Conservation (phyloP, 2,329 filamentous ascomycete species). For the Apiospora pterosperma region DNA sequence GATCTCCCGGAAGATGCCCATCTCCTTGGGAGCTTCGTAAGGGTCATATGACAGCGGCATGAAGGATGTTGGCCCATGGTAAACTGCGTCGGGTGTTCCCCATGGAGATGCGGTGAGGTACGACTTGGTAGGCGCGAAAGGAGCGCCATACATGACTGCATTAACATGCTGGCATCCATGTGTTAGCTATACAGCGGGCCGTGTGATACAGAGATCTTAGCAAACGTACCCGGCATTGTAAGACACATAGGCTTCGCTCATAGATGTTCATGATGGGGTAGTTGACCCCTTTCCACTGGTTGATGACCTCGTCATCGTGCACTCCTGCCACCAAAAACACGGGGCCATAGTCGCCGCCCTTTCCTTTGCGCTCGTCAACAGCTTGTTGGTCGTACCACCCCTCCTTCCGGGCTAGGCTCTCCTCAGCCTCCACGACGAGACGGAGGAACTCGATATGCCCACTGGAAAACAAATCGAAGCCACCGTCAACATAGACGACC, state of each 20-base stretch:
- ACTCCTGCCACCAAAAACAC: slow-evolving; percentile 90
- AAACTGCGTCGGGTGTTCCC: slow-evolving; percentile 74
- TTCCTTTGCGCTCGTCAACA: slow-evolving; percentile 57
- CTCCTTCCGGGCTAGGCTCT: slow-evolving; percentile 59
- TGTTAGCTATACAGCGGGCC: slow-evolving; percentile 7
- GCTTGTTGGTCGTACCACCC: slow-evolving; percentile 74
- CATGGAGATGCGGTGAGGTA: slow-evolving; percentile 76
- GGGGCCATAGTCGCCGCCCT: slow-evolving; percentile 73
- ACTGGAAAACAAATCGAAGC: slow-evolving; percentile 94
- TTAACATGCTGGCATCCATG: slow-evolving; percentile 66
- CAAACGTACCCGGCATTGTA: slow-evolving; percentile 78
- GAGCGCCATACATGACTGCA: slow-evolving; percentile 83
- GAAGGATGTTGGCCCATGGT: slow-evolving; percentile 94
- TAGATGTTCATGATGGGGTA: slow-evolving; percentile 99
- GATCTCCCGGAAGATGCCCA: slow-evolving; percentile 83
- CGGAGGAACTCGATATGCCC: slow-evolving; percentile 95
- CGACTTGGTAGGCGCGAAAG: slow-evolving; percentile 75
- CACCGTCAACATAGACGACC: slow-evolving; percentile 92
- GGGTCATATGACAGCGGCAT: slow-evolving; percentile 78
- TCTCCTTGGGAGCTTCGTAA: slow-evolving; percentile 74
- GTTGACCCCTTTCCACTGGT: slow-evolving; percentile 94
- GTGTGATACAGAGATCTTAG: not conserved
- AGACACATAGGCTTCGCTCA: slow-evolving; percentile 88
- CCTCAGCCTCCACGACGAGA: slow-evolving; percentile 70
- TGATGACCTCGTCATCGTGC: slow-evolving; percentile 93